Evolutionary conservation across 768 basidiomycete species (phyloP).

Genomic region (Sarcodon sp.): DNA sequence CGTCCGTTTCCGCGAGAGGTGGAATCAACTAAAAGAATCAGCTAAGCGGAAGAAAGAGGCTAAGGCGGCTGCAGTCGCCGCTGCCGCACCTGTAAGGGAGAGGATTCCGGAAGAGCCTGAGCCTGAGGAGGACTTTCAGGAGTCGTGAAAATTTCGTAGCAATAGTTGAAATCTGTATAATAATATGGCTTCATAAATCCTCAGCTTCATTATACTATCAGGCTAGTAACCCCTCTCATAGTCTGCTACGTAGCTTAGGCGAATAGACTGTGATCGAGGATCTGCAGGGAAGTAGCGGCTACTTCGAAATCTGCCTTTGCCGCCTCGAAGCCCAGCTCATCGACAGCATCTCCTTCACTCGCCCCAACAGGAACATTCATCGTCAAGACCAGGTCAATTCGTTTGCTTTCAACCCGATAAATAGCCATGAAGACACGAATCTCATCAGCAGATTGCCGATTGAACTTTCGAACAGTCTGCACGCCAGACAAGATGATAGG

Average conservation of each 20-base stretch:
- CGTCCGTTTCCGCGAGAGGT: conserved; percentile 69
- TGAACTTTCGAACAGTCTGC: conserved; percentile 73
- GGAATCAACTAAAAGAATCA: conserved; percentile 85
- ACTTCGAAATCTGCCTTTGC: conserved; percentile 36
- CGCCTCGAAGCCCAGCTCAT: conserved; percentile 20
- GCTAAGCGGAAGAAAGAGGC: conserved; percentile 79
- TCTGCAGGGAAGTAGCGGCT: conserved; percentile 45
- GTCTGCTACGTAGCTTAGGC: conserved; percentile 20
- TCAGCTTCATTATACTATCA: neutral
- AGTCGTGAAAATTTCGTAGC: no score
- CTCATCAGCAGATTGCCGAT: conserved; percentile 40
- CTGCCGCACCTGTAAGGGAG: conserved; percentile 37
- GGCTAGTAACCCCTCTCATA: neutral
- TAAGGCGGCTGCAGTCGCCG: conserved; percentile 40
- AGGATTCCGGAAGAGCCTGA: conserved; percentile 59
- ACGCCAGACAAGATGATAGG: conserved; percentile 53
- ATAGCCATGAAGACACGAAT: conserved; percentile 73
- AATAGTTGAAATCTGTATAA: neutral
- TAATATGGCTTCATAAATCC: neutral
- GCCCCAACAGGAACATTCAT: conserved; percentile 63
- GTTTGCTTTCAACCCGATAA: conserved; percentile 60
- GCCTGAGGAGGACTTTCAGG: conserved; percentile 37
- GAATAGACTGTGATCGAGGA: conserved; percentile 64
- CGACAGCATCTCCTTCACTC: conserved; percentile 30
- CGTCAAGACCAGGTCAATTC: conserved; percentile 73